Conservation (phyloP, 129 eudicot genomes). For the Artemisia annua region DNA sequence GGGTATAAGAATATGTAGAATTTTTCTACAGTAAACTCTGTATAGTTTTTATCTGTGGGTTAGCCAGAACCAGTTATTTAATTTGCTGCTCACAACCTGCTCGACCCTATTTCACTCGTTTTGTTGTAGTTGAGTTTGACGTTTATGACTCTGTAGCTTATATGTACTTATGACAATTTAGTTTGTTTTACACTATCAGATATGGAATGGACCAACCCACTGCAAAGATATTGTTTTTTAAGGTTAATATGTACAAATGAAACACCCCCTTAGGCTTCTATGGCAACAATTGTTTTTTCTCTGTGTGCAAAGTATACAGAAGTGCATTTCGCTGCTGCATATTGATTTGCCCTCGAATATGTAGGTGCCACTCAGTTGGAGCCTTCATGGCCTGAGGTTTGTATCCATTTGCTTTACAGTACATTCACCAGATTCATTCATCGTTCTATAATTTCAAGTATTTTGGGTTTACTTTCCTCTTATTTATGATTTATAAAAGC, state of each 20-base stretch:
- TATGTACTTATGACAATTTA: background rate
- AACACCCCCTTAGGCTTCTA: background rate
- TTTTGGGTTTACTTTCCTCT: too few relatives aligned
- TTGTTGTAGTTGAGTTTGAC: too few relatives aligned
- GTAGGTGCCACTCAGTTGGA: conserved; percentile 90
- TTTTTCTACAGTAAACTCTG: background rate
- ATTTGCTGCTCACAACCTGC: too few relatives aligned
- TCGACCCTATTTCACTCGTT: too few relatives aligned
- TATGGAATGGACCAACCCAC: conserved; percentile 6
- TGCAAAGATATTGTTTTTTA: background rate
- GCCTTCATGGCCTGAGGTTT: conserved; percentile 90
- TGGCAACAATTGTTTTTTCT: background rate
- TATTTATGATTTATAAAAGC: too few relatives aligned
- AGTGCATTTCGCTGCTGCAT: background rate
- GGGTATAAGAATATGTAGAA: background rate
- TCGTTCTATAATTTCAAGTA: too few relatives aligned
- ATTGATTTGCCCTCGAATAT: conserved; percentile 24
- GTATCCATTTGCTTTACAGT: conserved; percentile 12
- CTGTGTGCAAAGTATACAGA: background rate
- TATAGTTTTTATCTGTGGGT: background rate
- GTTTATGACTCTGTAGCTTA: too few relatives aligned
- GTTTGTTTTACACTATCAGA: background rate
- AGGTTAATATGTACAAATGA: too few relatives aligned
- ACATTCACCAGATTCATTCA: background rate
- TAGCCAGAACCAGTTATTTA: too few relatives aligned